Evolutionary conservation across 192 early-diverging fungal genomes (phyloP).

Genomic region (Gaertneriomyces semiglobifer): DNA sequence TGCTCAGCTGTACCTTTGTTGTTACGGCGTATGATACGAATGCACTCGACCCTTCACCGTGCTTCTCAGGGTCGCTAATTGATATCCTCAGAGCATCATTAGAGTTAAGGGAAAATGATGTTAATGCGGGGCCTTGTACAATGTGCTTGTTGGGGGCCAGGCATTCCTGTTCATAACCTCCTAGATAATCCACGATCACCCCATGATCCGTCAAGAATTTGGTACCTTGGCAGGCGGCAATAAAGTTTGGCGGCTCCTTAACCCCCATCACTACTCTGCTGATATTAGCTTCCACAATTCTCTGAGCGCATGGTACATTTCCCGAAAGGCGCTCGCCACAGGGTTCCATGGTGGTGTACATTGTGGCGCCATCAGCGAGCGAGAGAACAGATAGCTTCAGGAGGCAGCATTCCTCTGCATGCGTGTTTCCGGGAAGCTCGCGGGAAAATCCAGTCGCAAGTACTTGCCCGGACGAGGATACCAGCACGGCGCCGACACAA

Average conservation of each 20-base stretch:
- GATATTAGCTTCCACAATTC: conserved; percentile 69
- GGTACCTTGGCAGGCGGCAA: conserved; percentile 72
- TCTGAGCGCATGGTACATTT: conserved; percentile 69
- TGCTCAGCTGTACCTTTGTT: conserved; percentile 56
- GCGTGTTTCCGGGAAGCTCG: conserved; percentile 94
- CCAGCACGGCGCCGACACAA: conserved; percentile 87
- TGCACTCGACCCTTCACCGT: conserved; percentile 80
- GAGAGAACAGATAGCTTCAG: conserved; percentile 57
- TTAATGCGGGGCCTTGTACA: conserved; percentile 12
- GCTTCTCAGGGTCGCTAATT: conserved; percentile 80
- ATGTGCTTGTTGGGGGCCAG: conserved; percentile 70
- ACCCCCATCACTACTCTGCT: conserved; percentile 79
- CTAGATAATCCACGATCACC: conserved; percentile 70
- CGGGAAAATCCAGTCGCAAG: conserved; percentile 86
- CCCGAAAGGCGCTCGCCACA: conserved; percentile 73
- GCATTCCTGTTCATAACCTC: conserved; percentile 70
- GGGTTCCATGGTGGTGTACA: conserved; percentile 98
- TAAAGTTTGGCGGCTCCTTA: conserved; percentile 82
- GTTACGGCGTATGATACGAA: conserved; percentile 82
- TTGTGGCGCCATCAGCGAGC: conserved; percentile 50
- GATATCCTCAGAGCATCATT: conserved; percentile 46
- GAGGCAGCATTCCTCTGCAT: conserved; percentile 89
- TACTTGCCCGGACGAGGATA: conserved; percentile 40
- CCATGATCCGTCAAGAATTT: conserved; percentile 63
- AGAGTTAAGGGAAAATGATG: conserved; percentile 21